phyloP scores from a whole-genome alignment of 163 green algal species.

The Scenedesmus sp. region DNA sequence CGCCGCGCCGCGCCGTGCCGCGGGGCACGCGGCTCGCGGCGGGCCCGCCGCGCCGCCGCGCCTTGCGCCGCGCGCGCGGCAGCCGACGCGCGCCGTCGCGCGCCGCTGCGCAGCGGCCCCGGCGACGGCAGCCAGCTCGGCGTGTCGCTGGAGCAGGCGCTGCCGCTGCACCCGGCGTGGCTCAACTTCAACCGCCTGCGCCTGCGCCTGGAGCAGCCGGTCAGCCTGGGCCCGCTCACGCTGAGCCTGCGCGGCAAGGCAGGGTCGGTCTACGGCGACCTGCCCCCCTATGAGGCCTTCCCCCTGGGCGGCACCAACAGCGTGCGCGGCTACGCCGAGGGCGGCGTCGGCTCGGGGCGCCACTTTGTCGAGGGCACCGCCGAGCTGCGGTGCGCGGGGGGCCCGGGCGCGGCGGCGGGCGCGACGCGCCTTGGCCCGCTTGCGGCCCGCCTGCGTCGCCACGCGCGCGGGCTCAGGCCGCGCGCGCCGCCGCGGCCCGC shows the following conservation, averaged over 20 bases:
- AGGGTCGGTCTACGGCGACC: constrained; percentile 86
- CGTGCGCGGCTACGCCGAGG: constrained; percentile 95
- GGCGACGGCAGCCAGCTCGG: constrained; percentile 73
- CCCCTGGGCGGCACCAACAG: constrained; percentile 95
- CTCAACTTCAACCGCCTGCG: constrained; percentile 90
- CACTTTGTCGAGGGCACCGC: constrained; percentile 83
- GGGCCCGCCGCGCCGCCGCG: too few relatives aligned
- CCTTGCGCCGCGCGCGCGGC: too few relatives aligned
- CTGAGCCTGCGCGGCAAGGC: constrained; percentile 62
- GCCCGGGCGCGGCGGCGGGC: background rate
- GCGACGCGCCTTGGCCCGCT: background rate
- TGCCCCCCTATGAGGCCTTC: constrained; percentile 98
- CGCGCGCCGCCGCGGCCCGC: too few relatives aligned
- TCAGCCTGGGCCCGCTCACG: constrained; percentile 49
- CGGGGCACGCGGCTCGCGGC: too few relatives aligned
- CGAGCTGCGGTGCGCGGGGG: constrained; percentile 78
- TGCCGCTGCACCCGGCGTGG: constrained; percentile 85
- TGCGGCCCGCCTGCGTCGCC: background rate
- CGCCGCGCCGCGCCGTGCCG: too few relatives aligned
- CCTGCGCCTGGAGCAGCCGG: constrained; percentile 46
- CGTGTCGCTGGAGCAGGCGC: constrained; percentile 83
- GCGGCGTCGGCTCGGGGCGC: constrained; percentile 87
- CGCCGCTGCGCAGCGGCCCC: too few relatives aligned
- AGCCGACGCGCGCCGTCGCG: too few relatives aligned
- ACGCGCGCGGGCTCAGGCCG: too few relatives aligned